Base-by-base conservation (phyloP, 495 filamentous ascomycete species). In the Aspergillus wentii region DNA sequence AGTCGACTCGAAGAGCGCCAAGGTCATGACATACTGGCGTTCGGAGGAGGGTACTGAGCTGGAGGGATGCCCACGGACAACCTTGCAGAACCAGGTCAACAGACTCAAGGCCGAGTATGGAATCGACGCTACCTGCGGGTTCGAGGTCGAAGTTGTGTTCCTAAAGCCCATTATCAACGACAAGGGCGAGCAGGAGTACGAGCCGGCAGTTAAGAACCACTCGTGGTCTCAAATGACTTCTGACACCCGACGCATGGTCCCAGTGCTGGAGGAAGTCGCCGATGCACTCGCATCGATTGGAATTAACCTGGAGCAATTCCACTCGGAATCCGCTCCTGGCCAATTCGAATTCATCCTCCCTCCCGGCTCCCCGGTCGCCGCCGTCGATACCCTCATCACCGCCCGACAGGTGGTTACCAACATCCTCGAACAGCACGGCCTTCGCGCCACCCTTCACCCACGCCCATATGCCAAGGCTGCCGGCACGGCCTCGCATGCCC, bases 321-420 rank as follows among this genome's bases (percentile, higher is more conserved):
- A 95, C 54, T 59, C 89, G 14, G 89, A 94, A 51, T 76, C 72
- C 36, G 75, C 81, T 0, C 69, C 74, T 0, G 86, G 86, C 7
- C 89, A 94, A 48, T 94, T 82, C 54, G 89, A 94, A 54, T 84
- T 94, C 44, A 69, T 88, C 11, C 77, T 91, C 0, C 72, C 79
- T 0, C 79, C 85, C 0, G 62, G 69, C 0, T 55, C 75, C 0
- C 83, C 88, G 0, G 56, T 92, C 3, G 57, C 68, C 4, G 86
- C 87, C 0, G 76, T 87, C 29, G 88, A 94, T 61, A 72, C 72
- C 1, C 71, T 94, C 4, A 59, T 89, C 8, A 78, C 84, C 47
- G 75, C 87, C 1, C 78, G 86, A 1, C 78, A 87, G 45, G 76
- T 82, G 30, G 76, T 94, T 49, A 59, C 60, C 6, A 61, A 69